These are phyloP conservation scores for Penicillium glabrum DNA, from an alignment of 2,329 filamentous ascomycete species.

Conservation along the genomic window DNA sequence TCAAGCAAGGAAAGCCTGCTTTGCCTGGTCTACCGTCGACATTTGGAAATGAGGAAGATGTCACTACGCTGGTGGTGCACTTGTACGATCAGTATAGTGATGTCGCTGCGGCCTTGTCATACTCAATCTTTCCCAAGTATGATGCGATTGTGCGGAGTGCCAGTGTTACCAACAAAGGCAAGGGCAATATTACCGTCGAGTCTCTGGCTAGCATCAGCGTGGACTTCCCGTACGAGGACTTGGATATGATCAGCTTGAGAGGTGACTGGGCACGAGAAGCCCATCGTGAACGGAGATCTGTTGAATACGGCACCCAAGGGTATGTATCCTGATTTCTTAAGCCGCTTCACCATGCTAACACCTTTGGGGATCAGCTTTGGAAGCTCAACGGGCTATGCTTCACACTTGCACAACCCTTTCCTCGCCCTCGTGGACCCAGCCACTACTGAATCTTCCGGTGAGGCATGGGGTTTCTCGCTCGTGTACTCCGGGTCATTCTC, in stretches of 20 bases:
- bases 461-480: constrained; percentile 65
- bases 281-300: constrained; percentile 53
- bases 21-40: constrained; percentile 60
- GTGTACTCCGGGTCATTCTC: constrained; percentile 65
- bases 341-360: not conserved
- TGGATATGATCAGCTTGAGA: constrained; percentile 62
- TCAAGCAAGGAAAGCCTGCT: constrained; percentile 57
- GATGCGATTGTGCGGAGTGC: constrained; percentile 64
- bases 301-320: constrained; percentile 59
- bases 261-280: constrained; percentile 65
- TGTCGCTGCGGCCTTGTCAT: constrained; percentile 59
- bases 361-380: constrained; percentile 50
- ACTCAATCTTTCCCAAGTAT: constrained; percentile 63
- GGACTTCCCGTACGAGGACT: constrained; percentile 60
- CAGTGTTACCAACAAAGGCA: constrained; percentile 60
- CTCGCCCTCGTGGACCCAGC: constrained; percentile 56
- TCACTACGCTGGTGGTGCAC: constrained; percentile 59
- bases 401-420: constrained; percentile 66
- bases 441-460: constrained; percentile 61
- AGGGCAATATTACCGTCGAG: constrained; percentile 54
- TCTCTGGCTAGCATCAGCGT: constrained; percentile 62
- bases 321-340: constrained; percentile 26
- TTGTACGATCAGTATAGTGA: constrained; percentile 60
- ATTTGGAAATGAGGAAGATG: constrained; percentile 56
- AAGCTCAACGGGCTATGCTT: constrained; percentile 62